phyloP scores from a whole-genome alignment of 495 filamentous ascomycete species.

The Penicillium manginii region DNA sequence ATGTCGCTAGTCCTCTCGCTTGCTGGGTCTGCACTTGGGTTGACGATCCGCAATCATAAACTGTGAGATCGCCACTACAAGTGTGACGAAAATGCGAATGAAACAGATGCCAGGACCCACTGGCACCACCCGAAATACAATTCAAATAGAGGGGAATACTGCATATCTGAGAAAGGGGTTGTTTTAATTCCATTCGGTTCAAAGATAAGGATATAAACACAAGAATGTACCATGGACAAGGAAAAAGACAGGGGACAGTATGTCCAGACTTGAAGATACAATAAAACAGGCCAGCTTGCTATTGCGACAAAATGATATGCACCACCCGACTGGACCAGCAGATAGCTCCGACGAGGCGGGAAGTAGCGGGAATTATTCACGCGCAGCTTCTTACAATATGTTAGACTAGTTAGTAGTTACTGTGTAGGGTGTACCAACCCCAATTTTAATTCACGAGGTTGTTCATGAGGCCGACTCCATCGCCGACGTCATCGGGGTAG shows the following conservation, averaged over 20 bases:
- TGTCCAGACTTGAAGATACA: neutral
- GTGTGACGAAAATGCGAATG: neutral
- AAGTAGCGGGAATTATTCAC: neutral
- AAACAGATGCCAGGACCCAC: no score
- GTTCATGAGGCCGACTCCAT: slow-evolving; percentile 16
- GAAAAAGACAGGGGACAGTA: neutral
- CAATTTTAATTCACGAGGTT: slow-evolving; percentile 18
- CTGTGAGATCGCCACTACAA: neutral
- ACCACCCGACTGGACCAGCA: neutral
- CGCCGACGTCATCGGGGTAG: slow-evolving; percentile 67
- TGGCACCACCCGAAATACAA: no score
- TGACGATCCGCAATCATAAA: neutral
- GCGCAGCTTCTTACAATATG: neutral
- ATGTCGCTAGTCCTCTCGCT: slow-evolving; percentile 1
- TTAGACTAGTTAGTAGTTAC: neutral
- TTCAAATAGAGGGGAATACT: no score
- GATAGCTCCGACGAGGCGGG: neutral
- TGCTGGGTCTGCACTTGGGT: neutral
- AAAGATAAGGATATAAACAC: neutral
- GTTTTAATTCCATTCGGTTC: neutral
- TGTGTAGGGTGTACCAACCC: no score
- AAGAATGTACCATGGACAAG: neutral
- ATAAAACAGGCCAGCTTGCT: neutral
- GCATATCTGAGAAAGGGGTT: no score
- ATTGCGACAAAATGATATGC: neutral